Base-by-base conservation (phyloP, 2,329 filamentous ascomycete genomes). In the Ciborinia camelliae region DNA sequence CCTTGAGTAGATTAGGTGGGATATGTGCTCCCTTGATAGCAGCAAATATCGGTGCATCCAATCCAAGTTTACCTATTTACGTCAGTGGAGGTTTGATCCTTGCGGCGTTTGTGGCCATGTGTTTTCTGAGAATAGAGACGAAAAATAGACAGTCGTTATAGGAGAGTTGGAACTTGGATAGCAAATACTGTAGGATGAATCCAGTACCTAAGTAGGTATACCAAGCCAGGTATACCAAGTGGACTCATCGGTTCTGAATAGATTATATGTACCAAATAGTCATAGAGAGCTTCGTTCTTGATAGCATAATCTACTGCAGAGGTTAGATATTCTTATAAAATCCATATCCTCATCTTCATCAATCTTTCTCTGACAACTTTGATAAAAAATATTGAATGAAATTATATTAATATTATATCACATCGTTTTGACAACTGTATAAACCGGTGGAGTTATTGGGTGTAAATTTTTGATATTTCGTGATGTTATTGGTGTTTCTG, bases 21-120 rank as follows among this genome's bases (percentile, higher is more conserved):
- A 78, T 92, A 14, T 80, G 86, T 71, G 89, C 89, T 0, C 89
- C 90, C 0, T 80, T 92, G 14, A 78, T 92, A 32, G 89, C 89
- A 2, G 84, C 85, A 0, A 86, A 74, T 50, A 68, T 74, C 10
- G 66, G 68, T 1, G 62, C 62, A 30, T 68, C 67, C 3, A 84
- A 85, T 10, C 80, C 83, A 18, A 84, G 81, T 51, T 77, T 79
- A 41, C 86, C 85, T 4, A 82, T 88, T 23, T 86, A 84, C 69
- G 76, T 87, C 66, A 82, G 83, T 39, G 85, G 81, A 0, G 77
- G 77, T 12, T 74, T 88, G 66, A 86, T 88, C 58, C 71, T 88
- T 52, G 79, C 81, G 4, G 84, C 86, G 0, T 87, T 87, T 74
- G 77, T 85, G 30, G 84, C 79, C 28, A 86, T 87, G 76, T 80